Percentiles rank a stretch among this genome's conserved stretches.
These are phyloP conservation scores for Tricholoma sp. DNA, from an alignment of 768 basidiomycete species.

Conservation along the genomic window DNA sequence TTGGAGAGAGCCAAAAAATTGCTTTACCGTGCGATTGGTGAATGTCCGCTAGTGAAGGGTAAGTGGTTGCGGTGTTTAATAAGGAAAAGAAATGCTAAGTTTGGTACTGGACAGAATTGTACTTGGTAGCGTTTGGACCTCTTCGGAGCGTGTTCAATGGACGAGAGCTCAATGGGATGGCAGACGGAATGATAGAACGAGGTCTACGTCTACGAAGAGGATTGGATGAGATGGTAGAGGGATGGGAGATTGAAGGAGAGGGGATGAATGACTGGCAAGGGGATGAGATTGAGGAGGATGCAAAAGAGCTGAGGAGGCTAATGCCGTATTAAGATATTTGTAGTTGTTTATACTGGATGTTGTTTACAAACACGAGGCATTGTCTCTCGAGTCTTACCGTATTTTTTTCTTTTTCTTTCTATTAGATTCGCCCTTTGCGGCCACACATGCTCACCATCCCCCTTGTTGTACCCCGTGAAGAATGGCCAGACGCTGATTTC, in stretches of 20 bases:
- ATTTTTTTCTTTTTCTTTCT: slow-evolving; percentile 2
- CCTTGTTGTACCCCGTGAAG: slow-evolving; percentile 53
- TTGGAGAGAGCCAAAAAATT: slow-evolving; percentile 61
- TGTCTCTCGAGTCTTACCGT: neutral
- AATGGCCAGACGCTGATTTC: slow-evolving; percentile 87
- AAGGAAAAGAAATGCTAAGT: neutral
- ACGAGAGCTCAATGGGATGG: slow-evolving; percentile 55
- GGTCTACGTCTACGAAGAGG: slow-evolving; percentile 59
- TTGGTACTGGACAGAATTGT: slow-evolving; percentile 46
- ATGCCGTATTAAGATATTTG: slow-evolving; percentile 49
- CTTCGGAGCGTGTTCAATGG: slow-evolving; percentile 57
- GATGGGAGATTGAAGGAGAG: slow-evolving; percentile 33
- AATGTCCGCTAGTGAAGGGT: slow-evolving; percentile 79
- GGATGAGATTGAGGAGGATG: slow-evolving; percentile 58
- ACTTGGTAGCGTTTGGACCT: slow-evolving; percentile 72
- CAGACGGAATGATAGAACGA: slow-evolving; percentile 73
- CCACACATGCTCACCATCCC: slow-evolving; percentile 62
- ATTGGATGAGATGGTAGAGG: slow-evolving; percentile 52
- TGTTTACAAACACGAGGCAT: slow-evolving; percentile 26
- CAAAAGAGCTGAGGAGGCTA: slow-evolving; percentile 52
- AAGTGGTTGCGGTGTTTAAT: slow-evolving; percentile 4
- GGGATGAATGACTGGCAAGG: slow-evolving; percentile 27
- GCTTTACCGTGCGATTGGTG: slow-evolving; percentile 67
- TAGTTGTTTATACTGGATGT: neutral
- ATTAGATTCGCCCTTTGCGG: neutral